Conservation (phyloP, 1,284 basidiomycete species). For the Pascua sp. region DNA sequence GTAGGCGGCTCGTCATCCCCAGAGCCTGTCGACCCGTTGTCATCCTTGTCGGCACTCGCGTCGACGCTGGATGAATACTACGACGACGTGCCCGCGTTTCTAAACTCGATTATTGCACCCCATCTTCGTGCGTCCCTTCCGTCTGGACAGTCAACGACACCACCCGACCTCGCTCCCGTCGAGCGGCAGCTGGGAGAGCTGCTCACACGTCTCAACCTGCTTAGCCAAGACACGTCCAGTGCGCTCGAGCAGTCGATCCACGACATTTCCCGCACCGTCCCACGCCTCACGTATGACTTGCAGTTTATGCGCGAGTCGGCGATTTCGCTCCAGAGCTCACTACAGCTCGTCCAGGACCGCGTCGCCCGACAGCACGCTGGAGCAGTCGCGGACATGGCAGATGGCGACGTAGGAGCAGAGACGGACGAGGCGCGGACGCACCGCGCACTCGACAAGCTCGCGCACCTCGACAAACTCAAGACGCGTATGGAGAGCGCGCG, state of each 20-base stretch:
- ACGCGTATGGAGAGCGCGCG: constrained; percentile 77
- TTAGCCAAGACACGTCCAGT: constrained; percentile 78
- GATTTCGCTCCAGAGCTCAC: constrained; percentile 62
- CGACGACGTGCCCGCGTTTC: constrained; percentile 41
- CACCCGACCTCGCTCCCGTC: constrained; percentile 60
- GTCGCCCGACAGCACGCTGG: constrained; percentile 40
- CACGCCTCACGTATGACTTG: constrained; percentile 83
- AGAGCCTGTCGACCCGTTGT: constrained; percentile 15
- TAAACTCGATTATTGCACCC: constrained; percentile 41
- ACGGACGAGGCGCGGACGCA: constrained; percentile 32
- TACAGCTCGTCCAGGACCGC: constrained; percentile 58
- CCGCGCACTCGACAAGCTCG: constrained; percentile 62
- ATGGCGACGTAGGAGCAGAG: background rate
- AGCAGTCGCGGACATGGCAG: background rate
- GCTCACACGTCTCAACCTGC: constrained; percentile 71
- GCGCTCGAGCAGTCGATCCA: constrained; percentile 81
- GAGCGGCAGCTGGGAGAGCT: constrained; percentile 70
- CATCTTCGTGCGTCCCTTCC: constrained; percentile 23
- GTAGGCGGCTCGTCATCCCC: constrained; percentile 4
- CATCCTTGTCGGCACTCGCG: constrained; percentile 36
- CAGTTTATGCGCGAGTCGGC: constrained; percentile 93
- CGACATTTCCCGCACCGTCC: constrained; percentile 81
- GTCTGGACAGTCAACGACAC: constrained; percentile 13
- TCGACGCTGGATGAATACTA: constrained; percentile 36
- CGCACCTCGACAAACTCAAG: constrained; percentile 76